Conservation (phyloP, 2,329 filamentous ascomycete genomes). For the Epichloe elymi region DNA sequence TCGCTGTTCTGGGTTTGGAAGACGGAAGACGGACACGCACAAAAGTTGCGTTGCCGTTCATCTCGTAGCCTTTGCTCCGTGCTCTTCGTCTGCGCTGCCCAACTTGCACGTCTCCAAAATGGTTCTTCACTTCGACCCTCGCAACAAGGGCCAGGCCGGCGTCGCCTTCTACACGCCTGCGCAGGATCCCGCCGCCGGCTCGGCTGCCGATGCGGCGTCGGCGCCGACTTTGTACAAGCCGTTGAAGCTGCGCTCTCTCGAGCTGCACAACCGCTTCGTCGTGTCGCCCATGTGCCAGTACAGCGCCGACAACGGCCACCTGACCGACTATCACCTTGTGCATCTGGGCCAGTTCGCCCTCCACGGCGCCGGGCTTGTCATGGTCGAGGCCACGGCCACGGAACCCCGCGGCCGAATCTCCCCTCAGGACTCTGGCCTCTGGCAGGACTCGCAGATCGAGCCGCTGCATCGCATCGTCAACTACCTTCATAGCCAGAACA, state of each 20-base stretch:
- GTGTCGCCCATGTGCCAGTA: conserved; percentile 2
- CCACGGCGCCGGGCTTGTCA: conserved; percentile 58
- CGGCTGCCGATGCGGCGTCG: not conserved
- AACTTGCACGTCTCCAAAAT: not conserved
- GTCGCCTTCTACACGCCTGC: conserved; percentile 41
- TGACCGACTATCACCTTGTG: conserved; percentile 44
- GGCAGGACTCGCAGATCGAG: conserved; percentile 71
- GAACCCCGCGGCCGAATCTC: conserved; percentile 68
- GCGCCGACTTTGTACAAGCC: not conserved
- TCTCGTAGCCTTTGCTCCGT: no score
- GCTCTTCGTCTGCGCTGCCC: not conserved
- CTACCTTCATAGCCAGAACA: conserved; percentile 66
- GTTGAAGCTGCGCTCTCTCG: not conserved
- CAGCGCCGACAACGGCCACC: conserved; percentile 1
- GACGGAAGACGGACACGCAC: no score
- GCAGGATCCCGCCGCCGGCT: conserved; percentile 34
- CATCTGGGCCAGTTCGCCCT: conserved; percentile 70
- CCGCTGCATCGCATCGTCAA: conserved; percentile 58
- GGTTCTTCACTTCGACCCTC: conserved; percentile 7
- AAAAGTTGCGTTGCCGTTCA: no score
- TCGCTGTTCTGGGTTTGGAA: no score
- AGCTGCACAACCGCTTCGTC: not conserved
- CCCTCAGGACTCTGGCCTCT: conserved; percentile 66
- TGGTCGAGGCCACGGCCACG: conserved; percentile 70
- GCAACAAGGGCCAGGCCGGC: conserved; percentile 28